Evolutionary conservation across 176 grass and related monocot species (phyloP).

Genomic region (Juncus effusus): DNA sequence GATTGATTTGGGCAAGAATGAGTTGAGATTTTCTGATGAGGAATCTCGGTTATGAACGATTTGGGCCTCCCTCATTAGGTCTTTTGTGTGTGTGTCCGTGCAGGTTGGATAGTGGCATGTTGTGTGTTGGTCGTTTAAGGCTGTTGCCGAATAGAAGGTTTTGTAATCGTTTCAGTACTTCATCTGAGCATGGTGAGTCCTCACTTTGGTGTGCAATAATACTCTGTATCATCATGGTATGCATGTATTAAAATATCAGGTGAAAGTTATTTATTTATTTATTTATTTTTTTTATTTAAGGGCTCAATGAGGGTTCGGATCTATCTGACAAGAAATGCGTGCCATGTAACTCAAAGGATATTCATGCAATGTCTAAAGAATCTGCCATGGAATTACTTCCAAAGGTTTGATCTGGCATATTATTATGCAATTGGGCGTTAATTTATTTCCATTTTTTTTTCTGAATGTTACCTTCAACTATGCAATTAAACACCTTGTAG

Average conservation of each 20-base stretch:
- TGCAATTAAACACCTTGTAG: background rate
- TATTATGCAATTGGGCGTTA: background rate
- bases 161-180: conserved; percentile 24
- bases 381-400: conserved; percentile 61
- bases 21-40: too few relatives aligned
- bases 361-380: conserved; percentile 67
- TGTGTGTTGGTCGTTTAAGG: background rate
- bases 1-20: too few relatives aligned
- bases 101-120: conserved; percentile 22
- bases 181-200: conserved; percentile 24
- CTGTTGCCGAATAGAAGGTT: conserved; percentile 13
- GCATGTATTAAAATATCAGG: background rate
- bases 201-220: background rate
- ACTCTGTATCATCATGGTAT: conserved; percentile 5
- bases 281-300: conserved; percentile 2
- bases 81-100: background rate
- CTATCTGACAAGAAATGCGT: conserved; percentile 61
- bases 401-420: conserved; percentile 43
- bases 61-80: too few relatives aligned
- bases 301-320: conserved; percentile 37
- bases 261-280: conserved; percentile 2
- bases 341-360: conserved; percentile 73
- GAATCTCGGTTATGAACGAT: too few relatives aligned
- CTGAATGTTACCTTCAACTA: background rate
- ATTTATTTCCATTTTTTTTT: background rate